Percentiles rank a stretch among this genome's conserved stretches.
These are phyloP conservation scores for Xerocomus spinulosus DNA, from an alignment of 768 basidiomycete genomes.

Conservation along the genomic window DNA sequence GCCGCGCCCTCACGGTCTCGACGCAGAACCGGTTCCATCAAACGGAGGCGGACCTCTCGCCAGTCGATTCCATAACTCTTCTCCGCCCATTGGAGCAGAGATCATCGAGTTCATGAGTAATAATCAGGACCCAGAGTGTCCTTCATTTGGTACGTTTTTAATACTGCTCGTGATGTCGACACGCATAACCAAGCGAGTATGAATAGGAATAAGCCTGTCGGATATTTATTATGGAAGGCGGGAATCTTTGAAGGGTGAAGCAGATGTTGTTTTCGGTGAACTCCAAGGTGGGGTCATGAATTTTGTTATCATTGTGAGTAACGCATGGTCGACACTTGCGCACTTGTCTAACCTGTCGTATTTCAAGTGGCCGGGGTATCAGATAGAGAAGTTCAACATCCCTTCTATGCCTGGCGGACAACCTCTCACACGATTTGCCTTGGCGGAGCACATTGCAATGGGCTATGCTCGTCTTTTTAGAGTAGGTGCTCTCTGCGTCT, in stretches of 20 bases:
- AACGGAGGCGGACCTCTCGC: background rate
- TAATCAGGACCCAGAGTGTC: background rate
- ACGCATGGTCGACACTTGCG: too few species aligned
- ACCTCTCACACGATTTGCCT: background rate
- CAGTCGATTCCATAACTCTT: too few species aligned
- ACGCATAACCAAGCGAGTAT: background rate
- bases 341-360: background rate
- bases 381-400: background rate
- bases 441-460: background rate
- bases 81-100: too few species aligned
- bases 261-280: background rate
- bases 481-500: background rate
- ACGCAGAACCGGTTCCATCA: background rate
- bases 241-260: background rate
- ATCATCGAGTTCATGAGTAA: slow-evolving; percentile 4
- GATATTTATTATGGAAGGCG: background rate
- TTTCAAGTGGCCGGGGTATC: background rate
- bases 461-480: background rate
- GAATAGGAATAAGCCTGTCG: background rate
- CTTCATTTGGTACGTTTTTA: background rate
- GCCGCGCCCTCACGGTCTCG: background rate
- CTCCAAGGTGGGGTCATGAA: background rate
- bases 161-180: background rate
- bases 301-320: background rate
- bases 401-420: background rate